phyloP scores from a whole-genome alignment of 768 basidiomycete species.

The Russula emetica region DNA sequence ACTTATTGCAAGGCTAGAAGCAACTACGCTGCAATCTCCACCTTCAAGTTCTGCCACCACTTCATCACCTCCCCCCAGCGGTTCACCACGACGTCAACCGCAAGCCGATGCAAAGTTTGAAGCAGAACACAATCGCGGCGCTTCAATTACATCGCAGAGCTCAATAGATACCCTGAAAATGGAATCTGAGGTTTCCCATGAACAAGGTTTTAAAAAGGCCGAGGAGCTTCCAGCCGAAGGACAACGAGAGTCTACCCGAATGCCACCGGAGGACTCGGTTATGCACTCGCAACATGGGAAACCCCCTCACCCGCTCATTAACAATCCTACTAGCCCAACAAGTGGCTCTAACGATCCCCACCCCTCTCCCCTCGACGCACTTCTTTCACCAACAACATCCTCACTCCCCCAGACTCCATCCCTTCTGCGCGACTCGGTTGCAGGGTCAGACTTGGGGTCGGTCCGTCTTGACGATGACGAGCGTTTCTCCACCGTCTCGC shows the following conservation, averaged over 20 bases:
- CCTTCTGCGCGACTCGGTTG: conserved; percentile 22
- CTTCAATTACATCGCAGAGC: neutral
- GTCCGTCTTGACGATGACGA: conserved; percentile 61
- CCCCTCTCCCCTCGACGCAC: conserved; percentile 29
- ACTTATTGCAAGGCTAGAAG: neutral
- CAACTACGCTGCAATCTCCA: neutral
- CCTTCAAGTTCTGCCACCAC: neutral
- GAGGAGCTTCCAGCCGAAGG: neutral
- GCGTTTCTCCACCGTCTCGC: conserved; percentile 50
- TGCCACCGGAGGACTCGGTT: neutral
- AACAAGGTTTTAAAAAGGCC: neutral
- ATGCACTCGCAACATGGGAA: neutral
- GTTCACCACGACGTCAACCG: neutral
- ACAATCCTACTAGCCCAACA: neutral
- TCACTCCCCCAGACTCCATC: conserved; percentile 24
- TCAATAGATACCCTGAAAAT: conserved; percentile 9
- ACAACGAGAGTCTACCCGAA: neutral
- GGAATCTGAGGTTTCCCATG: no score
- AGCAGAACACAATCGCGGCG: neutral
- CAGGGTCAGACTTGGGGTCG: conserved; percentile 41
- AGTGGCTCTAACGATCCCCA: neutral
- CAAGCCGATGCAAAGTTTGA: neutral
- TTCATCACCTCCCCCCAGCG: neutral
- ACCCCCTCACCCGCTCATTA: neutral
- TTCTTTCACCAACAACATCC: conserved; percentile 34